phyloP scores from a whole-genome alignment of 352 stramenopile genomes.

The Phytophthora aleatoria region DNA sequence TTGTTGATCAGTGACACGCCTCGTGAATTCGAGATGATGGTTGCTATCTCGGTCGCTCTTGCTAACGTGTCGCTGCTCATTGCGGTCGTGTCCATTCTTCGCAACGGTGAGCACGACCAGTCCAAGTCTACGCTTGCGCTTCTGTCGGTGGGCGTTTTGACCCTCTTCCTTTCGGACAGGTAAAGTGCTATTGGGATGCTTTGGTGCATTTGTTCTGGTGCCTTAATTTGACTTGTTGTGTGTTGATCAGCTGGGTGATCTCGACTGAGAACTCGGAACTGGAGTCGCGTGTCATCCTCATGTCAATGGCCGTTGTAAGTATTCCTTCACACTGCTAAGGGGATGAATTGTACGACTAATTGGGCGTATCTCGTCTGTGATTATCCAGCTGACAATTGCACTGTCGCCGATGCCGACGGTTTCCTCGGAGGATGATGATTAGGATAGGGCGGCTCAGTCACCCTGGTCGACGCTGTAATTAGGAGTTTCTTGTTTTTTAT shows the following conservation, averaged over 20 bases:
- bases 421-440: constrained; percentile 56
- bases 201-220: not conserved
- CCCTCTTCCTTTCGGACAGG: constrained; percentile 78
- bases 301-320: constrained; percentile 75
- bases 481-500: constrained; percentile 38
- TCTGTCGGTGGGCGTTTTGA: constrained; percentile 41
- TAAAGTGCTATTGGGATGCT: constrained; percentile 18
- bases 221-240: constrained; percentile 10
- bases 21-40: constrained; percentile 54
- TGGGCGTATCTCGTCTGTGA: constrained; percentile 1
- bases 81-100: constrained; percentile 49
- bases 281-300: constrained; percentile 72
- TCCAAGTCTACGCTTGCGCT: constrained; percentile 63
- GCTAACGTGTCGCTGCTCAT: constrained; percentile 68
- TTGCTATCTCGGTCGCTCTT: constrained; percentile 38
- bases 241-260: constrained; percentile 49
- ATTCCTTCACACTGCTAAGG: not conserved
- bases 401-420: constrained; percentile 66
- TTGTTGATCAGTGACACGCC: constrained; percentile 55
- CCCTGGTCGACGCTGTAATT: constrained; percentile 34
- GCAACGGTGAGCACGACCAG: constrained; percentile 51
- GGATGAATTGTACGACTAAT: constrained; percentile 12
- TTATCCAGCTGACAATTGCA: constrained; percentile 58
- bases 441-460: constrained; percentile 27
- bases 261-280: constrained; percentile 56